Conservation (phyloP, 2,329 filamentous ascomycete species). For the Cordyceps cateniannulata region DNA sequence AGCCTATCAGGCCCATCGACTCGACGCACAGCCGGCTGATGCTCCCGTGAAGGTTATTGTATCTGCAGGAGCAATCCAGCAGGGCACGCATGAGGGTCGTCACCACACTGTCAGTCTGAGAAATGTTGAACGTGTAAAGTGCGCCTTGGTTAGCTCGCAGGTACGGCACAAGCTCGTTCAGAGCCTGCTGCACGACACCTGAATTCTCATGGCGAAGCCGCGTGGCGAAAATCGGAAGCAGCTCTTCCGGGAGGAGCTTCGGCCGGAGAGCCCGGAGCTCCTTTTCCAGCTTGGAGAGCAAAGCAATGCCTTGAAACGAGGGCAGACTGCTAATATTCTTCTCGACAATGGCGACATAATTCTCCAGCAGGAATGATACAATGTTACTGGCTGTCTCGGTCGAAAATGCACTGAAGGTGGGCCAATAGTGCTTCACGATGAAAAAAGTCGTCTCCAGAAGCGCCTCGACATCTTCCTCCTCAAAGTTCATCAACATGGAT, state of each 20-base stretch:
- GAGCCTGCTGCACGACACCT: constrained; percentile 74
- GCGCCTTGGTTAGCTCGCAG: constrained; percentile 68
- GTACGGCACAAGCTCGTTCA: constrained; percentile 70
- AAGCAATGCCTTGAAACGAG: constrained; percentile 63
- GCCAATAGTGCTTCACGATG: constrained; percentile 78
- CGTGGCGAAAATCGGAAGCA: constrained; percentile 63
- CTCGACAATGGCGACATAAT: constrained; percentile 53
- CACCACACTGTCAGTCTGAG: constrained; percentile 73
- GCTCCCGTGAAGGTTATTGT: constrained; percentile 59
- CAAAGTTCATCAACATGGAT: constrained; percentile 66
- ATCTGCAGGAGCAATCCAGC: constrained; percentile 78
- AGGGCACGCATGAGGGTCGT: constrained; percentile 67
- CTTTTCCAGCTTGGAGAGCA: constrained; percentile 60
- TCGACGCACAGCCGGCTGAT: constrained; percentile 71
- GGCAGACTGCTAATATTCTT: constrained; percentile 71
- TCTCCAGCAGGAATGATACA: constrained; percentile 58
- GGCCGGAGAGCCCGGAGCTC: constrained; percentile 61
- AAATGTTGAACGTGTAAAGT: constrained; percentile 71
- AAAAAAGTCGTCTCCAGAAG: constrained; percentile 87
- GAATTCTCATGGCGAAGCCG: constrained; percentile 78
- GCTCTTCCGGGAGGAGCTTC: constrained; percentile 39
- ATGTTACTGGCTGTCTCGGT: constrained; percentile 54
- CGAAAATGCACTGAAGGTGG: constrained; percentile 53
- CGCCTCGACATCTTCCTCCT: constrained; percentile 69
- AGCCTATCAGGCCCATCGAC: constrained; percentile 83